A percentile compares a stretch with the other conserved stretches of the same genome.
These are phyloP conservation scores for Parathielavia appendiculata DNA, from an alignment of 495 filamentous ascomycete species.

Conservation along the genomic window DNA sequence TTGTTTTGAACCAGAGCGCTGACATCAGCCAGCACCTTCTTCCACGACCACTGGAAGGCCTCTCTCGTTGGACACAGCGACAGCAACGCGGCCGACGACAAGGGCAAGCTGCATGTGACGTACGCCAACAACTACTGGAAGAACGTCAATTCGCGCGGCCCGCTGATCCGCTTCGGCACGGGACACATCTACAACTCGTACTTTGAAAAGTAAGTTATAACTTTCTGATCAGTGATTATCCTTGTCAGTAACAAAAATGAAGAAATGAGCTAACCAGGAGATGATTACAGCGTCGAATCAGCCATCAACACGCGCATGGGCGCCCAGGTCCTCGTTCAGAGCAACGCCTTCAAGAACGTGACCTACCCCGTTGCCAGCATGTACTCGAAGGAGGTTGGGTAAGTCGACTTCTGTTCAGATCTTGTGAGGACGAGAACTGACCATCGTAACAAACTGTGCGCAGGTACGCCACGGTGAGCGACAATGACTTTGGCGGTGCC, in stretches of 20 bases:
- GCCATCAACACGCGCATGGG: slow-evolving; percentile 63
- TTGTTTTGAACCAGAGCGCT: background rate
- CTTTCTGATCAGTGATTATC: background rate
- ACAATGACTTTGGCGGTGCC: slow-evolving; percentile 53
- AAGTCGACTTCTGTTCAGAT: background rate
- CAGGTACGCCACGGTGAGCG: slow-evolving; percentile 41
- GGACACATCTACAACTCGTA: slow-evolving; percentile 48
- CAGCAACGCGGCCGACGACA: slow-evolving; percentile 42
- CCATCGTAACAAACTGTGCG: too few species aligned
- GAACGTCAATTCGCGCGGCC: slow-evolving; percentile 57
- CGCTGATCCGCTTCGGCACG: slow-evolving; percentile 60
- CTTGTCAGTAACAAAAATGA: background rate
- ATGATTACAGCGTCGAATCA: too few species aligned
- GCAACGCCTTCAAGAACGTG: slow-evolving; percentile 50
- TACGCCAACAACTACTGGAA: slow-evolving; percentile 59
- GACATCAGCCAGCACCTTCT: slow-evolving; percentile 32
- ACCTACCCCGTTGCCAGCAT: slow-evolving; percentile 48
- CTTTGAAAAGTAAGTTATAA: slow-evolving; percentile 34
- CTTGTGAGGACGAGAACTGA: background rate
- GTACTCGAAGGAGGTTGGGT: slow-evolving; percentile 50
- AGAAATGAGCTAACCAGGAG: background rate
- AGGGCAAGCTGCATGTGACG: slow-evolving; percentile 54
- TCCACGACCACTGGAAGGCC: slow-evolving; percentile 64
- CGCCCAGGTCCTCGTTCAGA: slow-evolving; percentile 60
- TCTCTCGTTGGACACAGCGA: slow-evolving; percentile 60